Base-by-base conservation (phyloP, 2,329 filamentous ascomycete species). In the Zelopaecilomyces penicillatus region DNA sequence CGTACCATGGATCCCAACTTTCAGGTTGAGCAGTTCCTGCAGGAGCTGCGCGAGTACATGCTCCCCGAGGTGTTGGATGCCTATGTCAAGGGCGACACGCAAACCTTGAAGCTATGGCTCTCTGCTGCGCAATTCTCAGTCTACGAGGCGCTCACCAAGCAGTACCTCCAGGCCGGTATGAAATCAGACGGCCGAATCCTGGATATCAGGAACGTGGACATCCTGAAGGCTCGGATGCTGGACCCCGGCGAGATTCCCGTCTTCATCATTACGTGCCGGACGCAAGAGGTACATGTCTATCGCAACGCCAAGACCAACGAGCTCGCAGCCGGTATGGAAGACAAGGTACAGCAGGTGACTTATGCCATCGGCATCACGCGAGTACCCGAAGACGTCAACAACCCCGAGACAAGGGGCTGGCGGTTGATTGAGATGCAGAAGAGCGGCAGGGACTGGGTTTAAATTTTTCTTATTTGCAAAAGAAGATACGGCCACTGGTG, bases 371-470 rank as follows among this genome's bases (percentile, higher is more conserved):
- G 93, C 57, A 85, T 98, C 49, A 98, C 93, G 4, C 77, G 93
- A 53, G 82, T 95, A 48, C 83, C 93, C 2, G 93, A 98, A 62
- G 93, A 98, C 56, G 91, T 97, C 54, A 91, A 83, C 73, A 97
- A 98, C 65, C 87, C 89, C 2, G 93, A 98, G 71, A 98, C 93
- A 8, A 79, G 90, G 60, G 93, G 93, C 30, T 98, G 93, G 93
- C 83, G 91, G 59, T 73, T 98, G 65, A 97, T 98, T 61, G 93
- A 98, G 71, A 81, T 98, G 73, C 93, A 98, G 68, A 98, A 98
- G 82, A 94, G 88, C 65, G 91, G 87, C 45, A 81, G 93, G 59
- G 93, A 98, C 69, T 97, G 76, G 66, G 76, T 78, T 55, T 80
- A 68, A 68, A 26, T 19, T 19, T 19, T 19, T 19, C 19, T 19